Evolutionary conservation across 169 alveolate genomes (phyloP).

Genomic region (Eimeria praecox): DNA sequence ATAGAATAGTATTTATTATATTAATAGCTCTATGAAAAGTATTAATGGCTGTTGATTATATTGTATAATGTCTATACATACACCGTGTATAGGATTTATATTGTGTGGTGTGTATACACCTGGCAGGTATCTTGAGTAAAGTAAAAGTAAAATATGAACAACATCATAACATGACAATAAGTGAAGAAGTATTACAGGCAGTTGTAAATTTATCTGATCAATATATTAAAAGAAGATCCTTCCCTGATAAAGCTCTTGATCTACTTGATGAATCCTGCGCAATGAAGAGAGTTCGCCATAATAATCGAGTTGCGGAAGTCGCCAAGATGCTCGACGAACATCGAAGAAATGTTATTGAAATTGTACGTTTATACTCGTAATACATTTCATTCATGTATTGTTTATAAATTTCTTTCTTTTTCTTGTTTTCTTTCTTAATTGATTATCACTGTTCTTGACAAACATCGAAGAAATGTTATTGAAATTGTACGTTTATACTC

Average conservation of each 20-base stretch:
- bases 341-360: neutral
- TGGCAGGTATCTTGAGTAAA: slow-evolving; percentile 31
- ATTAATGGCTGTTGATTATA: no score
- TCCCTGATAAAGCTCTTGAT: slow-evolving; percentile 93
- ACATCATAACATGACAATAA: slow-evolving; percentile 88
- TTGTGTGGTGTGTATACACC: neutral
- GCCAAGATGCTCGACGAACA: neutral
- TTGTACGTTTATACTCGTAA: no score
- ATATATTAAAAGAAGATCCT: slow-evolving; percentile 89
- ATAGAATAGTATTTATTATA: no score
- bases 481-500: no score
- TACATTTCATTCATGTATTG: no score
- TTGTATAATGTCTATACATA: no score
- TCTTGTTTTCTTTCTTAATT: no score
- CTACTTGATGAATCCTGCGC: slow-evolving; percentile 84
- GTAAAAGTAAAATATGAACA: slow-evolving; percentile 87
- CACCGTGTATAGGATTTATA: no score
- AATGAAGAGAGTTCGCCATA: slow-evolving; percentile 9
- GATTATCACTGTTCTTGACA: no score
- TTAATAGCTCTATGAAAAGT: no score
- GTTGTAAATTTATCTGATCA: slow-evolving; percentile 90
- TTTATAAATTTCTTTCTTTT: no score
- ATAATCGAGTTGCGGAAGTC: neutral
- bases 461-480: no score
- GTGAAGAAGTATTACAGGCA: slow-evolving; percentile 90